Percentiles rank a stretch among this genome's conserved stretches.
These are phyloP conservation scores for Pseudoturritis turrita DNA, from an alignment of 345 rosid genomes.

Conservation along the genomic window DNA sequence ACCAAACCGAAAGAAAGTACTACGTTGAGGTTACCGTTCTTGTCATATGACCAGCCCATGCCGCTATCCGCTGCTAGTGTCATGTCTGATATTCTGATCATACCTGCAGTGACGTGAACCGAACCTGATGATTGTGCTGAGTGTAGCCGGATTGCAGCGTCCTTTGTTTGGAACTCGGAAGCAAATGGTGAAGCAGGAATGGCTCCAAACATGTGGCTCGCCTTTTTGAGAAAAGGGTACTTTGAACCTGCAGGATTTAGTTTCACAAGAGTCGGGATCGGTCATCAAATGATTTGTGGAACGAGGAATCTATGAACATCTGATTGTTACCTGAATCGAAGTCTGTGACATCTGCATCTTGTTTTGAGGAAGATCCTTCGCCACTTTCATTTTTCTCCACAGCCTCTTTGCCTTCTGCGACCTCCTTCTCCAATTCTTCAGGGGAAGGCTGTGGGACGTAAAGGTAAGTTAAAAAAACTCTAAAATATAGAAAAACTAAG, in stretches of 20 bases:
- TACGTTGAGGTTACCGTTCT: constrained; percentile 63
- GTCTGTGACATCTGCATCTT: constrained; percentile 37
- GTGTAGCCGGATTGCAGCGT: constrained; percentile 51
- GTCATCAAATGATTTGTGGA: neutral
- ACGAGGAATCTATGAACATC: neutral
- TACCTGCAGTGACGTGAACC: constrained; percentile 80
- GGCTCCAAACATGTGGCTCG: constrained; percentile 73
- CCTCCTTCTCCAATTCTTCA: constrained; percentile 43
- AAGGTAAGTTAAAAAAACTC: constrained; percentile 6
- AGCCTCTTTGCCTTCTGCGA: constrained; percentile 26
- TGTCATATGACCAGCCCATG: constrained; percentile 62
- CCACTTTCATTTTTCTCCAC: constrained; percentile 32
- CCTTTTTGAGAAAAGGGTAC: constrained; percentile 69
- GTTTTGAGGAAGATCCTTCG: constrained; percentile 58
- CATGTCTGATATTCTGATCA: constrained; percentile 69
- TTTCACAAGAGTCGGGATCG: neutral
- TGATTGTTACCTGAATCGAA: constrained; percentile 52
- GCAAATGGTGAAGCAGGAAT: constrained; percentile 72
- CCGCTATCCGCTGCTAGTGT: constrained; percentile 20
- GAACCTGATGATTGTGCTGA: constrained; percentile 75
- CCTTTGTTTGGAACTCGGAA: constrained; percentile 73
- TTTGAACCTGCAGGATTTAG: constrained; percentile 45
- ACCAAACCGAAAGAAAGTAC: constrained; percentile 52
- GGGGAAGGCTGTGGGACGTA: constrained; percentile 38
- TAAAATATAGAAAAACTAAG: neutral